Percentiles rank a stretch among this genome's conserved stretches.
Evolutionary conservation across 202 grass and related monocot species (phyloP).

Genomic region (Hordeum pubiflorum): DNA sequence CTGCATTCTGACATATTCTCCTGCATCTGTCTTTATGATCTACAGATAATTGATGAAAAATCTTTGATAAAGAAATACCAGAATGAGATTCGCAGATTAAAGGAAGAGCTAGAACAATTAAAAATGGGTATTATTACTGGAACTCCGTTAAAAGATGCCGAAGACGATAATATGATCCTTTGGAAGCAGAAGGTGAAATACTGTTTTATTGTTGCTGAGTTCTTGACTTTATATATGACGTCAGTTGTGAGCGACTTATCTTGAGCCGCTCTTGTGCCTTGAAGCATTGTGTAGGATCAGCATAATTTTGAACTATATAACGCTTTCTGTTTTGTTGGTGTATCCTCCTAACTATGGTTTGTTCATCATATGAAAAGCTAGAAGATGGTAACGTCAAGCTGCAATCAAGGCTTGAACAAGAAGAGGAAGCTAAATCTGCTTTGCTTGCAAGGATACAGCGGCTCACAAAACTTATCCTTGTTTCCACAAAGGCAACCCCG

Average conservation of each 20-base stretch:
- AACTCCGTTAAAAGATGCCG: slow-evolving; percentile 55
- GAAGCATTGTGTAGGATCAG: slow-evolving; percentile 11
- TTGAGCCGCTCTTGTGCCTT: neutral
- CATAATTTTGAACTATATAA: slow-evolving; percentile 12
- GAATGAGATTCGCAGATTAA: slow-evolving; percentile 90
- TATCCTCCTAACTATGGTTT: slow-evolving; percentile 31
- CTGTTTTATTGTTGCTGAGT: slow-evolving; percentile 18
- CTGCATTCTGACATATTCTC: slow-evolving; percentile 16
- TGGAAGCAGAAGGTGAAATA: slow-evolving; percentile 85
- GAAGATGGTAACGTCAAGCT: slow-evolving; percentile 98
- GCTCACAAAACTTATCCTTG: slow-evolving; percentile 93
- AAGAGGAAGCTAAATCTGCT: slow-evolving; percentile 98
- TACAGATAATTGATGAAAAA: slow-evolving; percentile 97
- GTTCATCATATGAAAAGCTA: slow-evolving; percentile 58
- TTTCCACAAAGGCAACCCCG: slow-evolving; percentile 82
- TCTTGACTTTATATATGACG: neutral
- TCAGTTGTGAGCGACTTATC: slow-evolving; percentile 7
- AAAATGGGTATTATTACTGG: slow-evolving; percentile 92
- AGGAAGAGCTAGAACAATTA: slow-evolving; percentile 88
- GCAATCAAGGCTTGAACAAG: slow-evolving; percentile 94
- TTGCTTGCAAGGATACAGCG: slow-evolving; percentile 92
- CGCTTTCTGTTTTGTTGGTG: neutral
- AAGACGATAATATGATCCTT: slow-evolving; percentile 81
- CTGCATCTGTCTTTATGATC: slow-evolving; percentile 28
- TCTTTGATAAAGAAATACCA: slow-evolving; percentile 99